phyloP scores from a whole-genome alignment of 2,329 filamentous ascomycete genomes.

The Epichloe aotearoae region DNA sequence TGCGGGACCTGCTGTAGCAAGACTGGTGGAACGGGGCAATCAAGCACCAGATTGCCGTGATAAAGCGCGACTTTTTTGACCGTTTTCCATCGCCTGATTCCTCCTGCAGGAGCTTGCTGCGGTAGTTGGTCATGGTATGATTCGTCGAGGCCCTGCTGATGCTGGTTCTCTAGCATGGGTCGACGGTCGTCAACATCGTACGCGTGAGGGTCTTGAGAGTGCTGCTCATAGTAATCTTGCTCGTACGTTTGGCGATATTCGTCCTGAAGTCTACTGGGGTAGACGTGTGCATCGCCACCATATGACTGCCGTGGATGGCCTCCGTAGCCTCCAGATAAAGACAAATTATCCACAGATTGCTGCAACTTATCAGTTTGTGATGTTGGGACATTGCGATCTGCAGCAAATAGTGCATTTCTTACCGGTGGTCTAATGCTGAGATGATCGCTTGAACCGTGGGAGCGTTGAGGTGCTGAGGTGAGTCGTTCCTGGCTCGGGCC shows the following conservation, averaged over 20 bases:
- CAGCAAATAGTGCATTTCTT: slow-evolving; percentile 3
- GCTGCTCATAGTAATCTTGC: slow-evolving; percentile 40
- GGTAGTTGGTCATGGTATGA: slow-evolving; percentile 20
- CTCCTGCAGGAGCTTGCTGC: slow-evolving; percentile 20
- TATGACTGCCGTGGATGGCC: slow-evolving; percentile 36
- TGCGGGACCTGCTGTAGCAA: slow-evolving; percentile 81
- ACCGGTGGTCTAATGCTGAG: slow-evolving; percentile 77
- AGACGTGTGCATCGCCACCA: slow-evolving; percentile 7
- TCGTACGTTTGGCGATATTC: slow-evolving; percentile 24
- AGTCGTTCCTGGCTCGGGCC: slow-evolving; percentile 24
- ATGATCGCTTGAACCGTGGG: slow-evolving; percentile 55
- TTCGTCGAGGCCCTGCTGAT: slow-evolving; percentile 29
- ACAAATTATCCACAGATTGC: slow-evolving; percentile 41
- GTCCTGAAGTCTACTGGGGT: slow-evolving; percentile 58
- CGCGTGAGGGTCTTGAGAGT: slow-evolving; percentile 30
- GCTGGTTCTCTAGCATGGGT: slow-evolving; percentile 61
- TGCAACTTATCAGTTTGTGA: slow-evolving; percentile 11
- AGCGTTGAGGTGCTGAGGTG: slow-evolving; percentile 21
- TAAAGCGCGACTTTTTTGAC: slow-evolving; percentile 98
- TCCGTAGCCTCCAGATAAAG: slow-evolving; percentile 27
- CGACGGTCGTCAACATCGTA: slow-evolving; percentile 59
- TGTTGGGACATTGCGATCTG: slow-evolving; percentile 18
- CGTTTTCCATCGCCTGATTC: slow-evolving; percentile 87
- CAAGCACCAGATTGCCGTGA: slow-evolving; percentile 89
- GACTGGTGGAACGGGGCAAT: slow-evolving; percentile 86